Conservation (phyloP, 2,329 filamentous ascomycete species). For the Harringtonia lauricola region DNA sequence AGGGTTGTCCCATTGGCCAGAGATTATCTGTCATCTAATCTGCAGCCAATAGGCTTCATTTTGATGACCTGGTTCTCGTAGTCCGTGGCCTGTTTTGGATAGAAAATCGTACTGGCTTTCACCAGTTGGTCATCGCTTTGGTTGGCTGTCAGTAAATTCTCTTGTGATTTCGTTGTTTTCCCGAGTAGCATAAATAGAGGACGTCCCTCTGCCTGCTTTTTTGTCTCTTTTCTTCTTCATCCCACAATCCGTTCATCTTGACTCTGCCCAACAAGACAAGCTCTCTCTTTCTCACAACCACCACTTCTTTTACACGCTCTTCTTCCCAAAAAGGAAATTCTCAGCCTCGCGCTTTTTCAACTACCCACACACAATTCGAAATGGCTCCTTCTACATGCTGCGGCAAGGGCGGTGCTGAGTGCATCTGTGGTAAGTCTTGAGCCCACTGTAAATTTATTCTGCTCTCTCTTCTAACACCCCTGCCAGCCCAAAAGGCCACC, state of each 20-base stretch:
- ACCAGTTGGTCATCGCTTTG: too few relatives aligned
- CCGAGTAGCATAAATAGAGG: background rate
- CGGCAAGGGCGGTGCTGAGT: slow-evolving; percentile 39
- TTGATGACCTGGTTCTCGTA: slow-evolving; percentile 2
- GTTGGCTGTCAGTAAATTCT: background rate
- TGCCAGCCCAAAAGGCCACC: slow-evolving; percentile 48
- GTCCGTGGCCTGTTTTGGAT: background rate
- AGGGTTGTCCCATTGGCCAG: slow-evolving; percentile 2
- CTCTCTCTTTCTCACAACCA: background rate
- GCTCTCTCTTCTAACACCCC: background rate
- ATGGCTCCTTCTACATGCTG: slow-evolving; percentile 39
- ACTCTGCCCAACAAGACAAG: too few relatives aligned
- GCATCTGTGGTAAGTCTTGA: slow-evolving; percentile 42
- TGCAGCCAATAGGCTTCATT: background rate
- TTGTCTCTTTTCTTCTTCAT: background rate
- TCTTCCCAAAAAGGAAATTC: too few relatives aligned
- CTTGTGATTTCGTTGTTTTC: background rate
- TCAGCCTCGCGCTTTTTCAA: too few relatives aligned
- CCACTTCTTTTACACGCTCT: too few relatives aligned
- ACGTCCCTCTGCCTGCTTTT: background rate
- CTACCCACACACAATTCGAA: background rate
- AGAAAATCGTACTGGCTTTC: slow-evolving; percentile 2
- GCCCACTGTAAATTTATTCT: too few relatives aligned
- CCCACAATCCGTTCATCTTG: background rate
- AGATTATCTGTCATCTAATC: background rate